These are phyloP conservation scores for Emmonsiellopsis sp. DNA, from an alignment of 2,329 filamentous ascomycete genomes.

Conservation along the genomic window DNA sequence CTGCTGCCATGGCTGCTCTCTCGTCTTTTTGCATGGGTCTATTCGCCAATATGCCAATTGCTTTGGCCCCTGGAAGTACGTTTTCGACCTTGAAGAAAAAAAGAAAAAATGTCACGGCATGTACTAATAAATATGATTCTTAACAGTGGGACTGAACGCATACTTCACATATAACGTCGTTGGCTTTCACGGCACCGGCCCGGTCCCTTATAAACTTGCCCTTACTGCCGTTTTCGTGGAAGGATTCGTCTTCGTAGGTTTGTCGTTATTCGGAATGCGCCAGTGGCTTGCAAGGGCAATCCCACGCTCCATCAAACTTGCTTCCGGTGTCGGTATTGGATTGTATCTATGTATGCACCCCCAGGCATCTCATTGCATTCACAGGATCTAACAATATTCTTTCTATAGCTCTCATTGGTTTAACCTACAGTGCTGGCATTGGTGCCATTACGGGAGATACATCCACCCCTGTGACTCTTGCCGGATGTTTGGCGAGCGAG, in stretches of 20 bases:
- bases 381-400: background rate
- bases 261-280: slow-evolving; percentile 71
- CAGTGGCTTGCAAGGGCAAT: slow-evolving; percentile 83
- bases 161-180: slow-evolving; percentile 81
- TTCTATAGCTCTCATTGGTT: slow-evolving; percentile 45
- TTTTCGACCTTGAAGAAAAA: background rate
- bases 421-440: slow-evolving; percentile 74
- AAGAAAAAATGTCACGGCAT: background rate
- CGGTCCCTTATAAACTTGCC: slow-evolving; percentile 65
- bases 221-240: slow-evolving; percentile 84
- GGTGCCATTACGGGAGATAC: slow-evolving; percentile 63
- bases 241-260: slow-evolving; percentile 72
- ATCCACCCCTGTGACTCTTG: slow-evolving; percentile 63
- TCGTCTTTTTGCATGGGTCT: slow-evolving; percentile 77
- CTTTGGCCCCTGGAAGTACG: slow-evolving; percentile 57
- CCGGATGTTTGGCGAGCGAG: slow-evolving; percentile 56
- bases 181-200: slow-evolving; percentile 63
- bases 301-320: slow-evolving; percentile 75
- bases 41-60: slow-evolving; percentile 70
- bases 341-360: slow-evolving; percentile 51
- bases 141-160: slow-evolving; percentile 68
- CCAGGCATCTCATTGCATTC: background rate
- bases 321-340: slow-evolving; percentile 77
- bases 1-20: slow-evolving; percentile 71
- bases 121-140: background rate